phyloP scores from a whole-genome alignment of 345 rosid genomes.

The Noccaea caerulescens region DNA sequence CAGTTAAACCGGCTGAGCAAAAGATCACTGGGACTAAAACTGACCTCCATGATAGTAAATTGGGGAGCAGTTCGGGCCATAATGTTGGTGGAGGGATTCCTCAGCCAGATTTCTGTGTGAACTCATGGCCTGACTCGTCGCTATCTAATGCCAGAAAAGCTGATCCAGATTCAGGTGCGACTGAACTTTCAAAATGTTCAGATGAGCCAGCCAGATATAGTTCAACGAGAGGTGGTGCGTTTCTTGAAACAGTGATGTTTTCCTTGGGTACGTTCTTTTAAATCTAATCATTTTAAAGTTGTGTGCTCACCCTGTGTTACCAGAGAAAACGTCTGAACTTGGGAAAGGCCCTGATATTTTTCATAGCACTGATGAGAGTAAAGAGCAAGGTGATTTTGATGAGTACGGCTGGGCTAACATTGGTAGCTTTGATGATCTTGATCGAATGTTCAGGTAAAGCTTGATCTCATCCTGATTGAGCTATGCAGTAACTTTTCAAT shows the following conservation, averaged over 20 bases:
- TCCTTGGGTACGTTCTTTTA: conserved; percentile 38
- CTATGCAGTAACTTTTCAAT: neutral
- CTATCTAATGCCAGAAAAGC: conserved; percentile 51
- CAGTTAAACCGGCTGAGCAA: conserved; percentile 48
- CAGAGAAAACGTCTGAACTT: conserved; percentile 56
- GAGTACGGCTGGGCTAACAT: conserved; percentile 91
- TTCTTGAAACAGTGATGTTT: conserved; percentile 32
- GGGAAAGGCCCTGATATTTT: conserved; percentile 59
- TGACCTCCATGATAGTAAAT: conserved; percentile 50
- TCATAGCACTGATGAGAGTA: conserved; percentile 58
- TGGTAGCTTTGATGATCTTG: conserved; percentile 97
- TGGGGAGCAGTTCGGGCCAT: conserved; percentile 51
- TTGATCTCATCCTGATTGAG: conserved; percentile 25
- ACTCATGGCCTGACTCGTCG: conserved; percentile 60
- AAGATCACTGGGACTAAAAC: conserved; percentile 48
- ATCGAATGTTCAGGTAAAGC: conserved; percentile 87
- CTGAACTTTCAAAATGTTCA: conserved; percentile 54
- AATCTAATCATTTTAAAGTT: conserved; percentile 39
- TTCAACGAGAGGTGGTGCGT: conserved; percentile 60
- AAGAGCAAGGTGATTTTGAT: conserved; percentile 77
- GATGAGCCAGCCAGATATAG: conserved; percentile 52
- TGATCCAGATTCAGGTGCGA: conserved; percentile 53
- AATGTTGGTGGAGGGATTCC: conserved; percentile 51
- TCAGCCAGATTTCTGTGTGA: conserved; percentile 54
- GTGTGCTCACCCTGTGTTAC: conserved; percentile 43